These are phyloP conservation scores for Botryotinia calthae DNA, from an alignment of 2,329 filamentous ascomycete species.

Conservation along the genomic window DNA sequence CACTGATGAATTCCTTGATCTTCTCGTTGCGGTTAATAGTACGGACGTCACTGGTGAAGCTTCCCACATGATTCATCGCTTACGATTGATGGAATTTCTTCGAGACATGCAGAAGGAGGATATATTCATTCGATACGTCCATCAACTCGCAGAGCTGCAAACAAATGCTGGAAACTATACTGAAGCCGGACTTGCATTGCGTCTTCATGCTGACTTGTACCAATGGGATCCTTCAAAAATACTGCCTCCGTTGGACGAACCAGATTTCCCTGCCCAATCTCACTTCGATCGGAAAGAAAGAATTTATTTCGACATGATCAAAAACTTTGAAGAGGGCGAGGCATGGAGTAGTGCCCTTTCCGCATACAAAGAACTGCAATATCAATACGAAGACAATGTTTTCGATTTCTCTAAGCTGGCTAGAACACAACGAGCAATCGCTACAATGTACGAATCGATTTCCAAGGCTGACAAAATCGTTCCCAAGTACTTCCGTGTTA, in stretches of 20 bases:
- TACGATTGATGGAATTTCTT: slow-evolving; percentile 92
- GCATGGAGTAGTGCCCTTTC: slow-evolving; percentile 86
- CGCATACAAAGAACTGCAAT: slow-evolving; percentile 85
- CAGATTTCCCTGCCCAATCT: slow-evolving; percentile 76
- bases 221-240: slow-evolving; percentile 77
- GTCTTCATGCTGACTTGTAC: slow-evolving; percentile 88
- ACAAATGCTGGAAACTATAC: slow-evolving; percentile 72
- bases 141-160: slow-evolving; percentile 81
- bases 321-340: slow-evolving; percentile 89
- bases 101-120: slow-evolving; percentile 96
- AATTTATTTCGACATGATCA: slow-evolving; percentile 92
- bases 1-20: slow-evolving; percentile 85
- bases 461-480: slow-evolving; percentile 75
- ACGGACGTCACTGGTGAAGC: slow-evolving; percentile 71
- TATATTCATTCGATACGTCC: slow-evolving; percentile 93
- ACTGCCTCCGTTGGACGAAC: slow-evolving; percentile 66
- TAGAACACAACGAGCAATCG: slow-evolving; percentile 83
- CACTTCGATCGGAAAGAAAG: slow-evolving; percentile 91
- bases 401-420: slow-evolving; percentile 94
- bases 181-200: slow-evolving; percentile 84
- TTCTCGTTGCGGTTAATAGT: slow-evolving; percentile 85
- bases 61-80: slow-evolving; percentile 79
- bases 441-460: slow-evolving; percentile 85
- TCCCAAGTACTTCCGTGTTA: slow-evolving; percentile 87
- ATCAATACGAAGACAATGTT: slow-evolving; percentile 84